Evolutionary conservation across 129 eudicot genomes (phyloP), one percentile per base, ranked within the genome.

Genomic region (Mikania micrantha): DNA sequence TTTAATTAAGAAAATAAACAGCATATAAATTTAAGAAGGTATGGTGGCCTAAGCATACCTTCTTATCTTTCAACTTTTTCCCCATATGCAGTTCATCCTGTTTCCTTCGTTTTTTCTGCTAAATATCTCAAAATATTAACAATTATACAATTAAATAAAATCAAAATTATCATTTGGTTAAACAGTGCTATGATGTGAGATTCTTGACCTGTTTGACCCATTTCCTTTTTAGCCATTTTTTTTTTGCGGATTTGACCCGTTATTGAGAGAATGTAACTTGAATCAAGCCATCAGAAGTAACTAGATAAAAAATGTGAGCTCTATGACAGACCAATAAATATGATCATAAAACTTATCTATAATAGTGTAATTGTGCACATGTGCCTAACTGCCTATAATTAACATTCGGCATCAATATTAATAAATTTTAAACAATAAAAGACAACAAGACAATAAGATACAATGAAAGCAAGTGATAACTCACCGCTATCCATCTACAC

Each of bases 401-500:
- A 49, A 27, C 44, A 49, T 52, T 64, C 40, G 50, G 27, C 27
- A 63, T 21, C 64, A 10, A 36, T 50, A 25, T 25, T n/a, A 56
- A 6, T n/a, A 27, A 13, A 29, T 0, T 22, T 8, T 35, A 54
- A 21, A 15, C 36, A 9, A 44, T 16, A 45, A 59, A 36, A 60
- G 54, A 19, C 9, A 67, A 67, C 10, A 13, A 36, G 9, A 61
- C 5, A 4, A 39, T 12, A 52, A 4, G 16, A 72, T 45, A 25
- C 20, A 10, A 25, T 27, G 20, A 65, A 72, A 66, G 36, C 41
- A 72, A 65, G 67, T 21, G 35, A 73, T 57, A 52, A 69, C 95
- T 87, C 79, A 91, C 97, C 84, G 78, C 76, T 90, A 88, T 85
- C 97, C 97, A 91, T 58, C 85, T 79, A 79, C 96, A 91, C 75